A percentile compares a stretch with the other conserved stretches of the same genome.
These are phyloP conservation scores for Gentiana straminea DNA, from an alignment of 257 asterid genomes.

Conservation along the genomic window DNA sequence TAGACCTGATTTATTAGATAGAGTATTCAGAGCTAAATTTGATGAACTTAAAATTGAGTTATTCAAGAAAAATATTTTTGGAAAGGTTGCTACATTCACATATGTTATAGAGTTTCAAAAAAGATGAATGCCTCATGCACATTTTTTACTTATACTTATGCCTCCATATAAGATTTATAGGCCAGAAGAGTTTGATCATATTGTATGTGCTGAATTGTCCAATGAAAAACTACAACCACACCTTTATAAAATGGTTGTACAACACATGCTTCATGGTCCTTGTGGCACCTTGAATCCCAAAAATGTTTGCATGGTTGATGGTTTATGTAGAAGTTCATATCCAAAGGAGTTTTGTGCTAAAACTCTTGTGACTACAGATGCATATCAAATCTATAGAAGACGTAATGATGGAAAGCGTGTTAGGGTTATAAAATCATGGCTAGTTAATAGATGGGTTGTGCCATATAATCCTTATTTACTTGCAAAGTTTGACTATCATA, in stretches of 20 bases:
- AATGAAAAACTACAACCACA: neutral
- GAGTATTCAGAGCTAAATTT: slow-evolving; percentile 1
- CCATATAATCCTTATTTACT: neutral
- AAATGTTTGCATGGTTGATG: neutral
- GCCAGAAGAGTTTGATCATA: neutral
- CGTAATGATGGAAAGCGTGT: neutral
- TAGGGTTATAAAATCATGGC: neutral
- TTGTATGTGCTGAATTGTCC: neutral
- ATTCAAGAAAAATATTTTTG: neutral
- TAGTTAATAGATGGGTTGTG: neutral
- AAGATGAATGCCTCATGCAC: neutral
- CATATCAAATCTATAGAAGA: neutral
- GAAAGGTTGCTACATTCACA: neutral
- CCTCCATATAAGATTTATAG: neutral
- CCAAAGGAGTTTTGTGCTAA: neutral
- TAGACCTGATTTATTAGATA: neutral
- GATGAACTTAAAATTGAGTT: neutral
- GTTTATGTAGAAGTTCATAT: neutral
- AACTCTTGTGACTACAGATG: neutral
- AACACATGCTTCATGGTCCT: slow-evolving; percentile 8
- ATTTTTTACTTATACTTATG: no score
- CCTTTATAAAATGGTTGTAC: neutral
- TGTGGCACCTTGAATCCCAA: neutral
- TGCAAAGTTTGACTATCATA: neutral
- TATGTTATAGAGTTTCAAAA: neutral